phyloP scores from a whole-genome alignment of 306 rosid species.

The Cercis canadensis region DNA sequence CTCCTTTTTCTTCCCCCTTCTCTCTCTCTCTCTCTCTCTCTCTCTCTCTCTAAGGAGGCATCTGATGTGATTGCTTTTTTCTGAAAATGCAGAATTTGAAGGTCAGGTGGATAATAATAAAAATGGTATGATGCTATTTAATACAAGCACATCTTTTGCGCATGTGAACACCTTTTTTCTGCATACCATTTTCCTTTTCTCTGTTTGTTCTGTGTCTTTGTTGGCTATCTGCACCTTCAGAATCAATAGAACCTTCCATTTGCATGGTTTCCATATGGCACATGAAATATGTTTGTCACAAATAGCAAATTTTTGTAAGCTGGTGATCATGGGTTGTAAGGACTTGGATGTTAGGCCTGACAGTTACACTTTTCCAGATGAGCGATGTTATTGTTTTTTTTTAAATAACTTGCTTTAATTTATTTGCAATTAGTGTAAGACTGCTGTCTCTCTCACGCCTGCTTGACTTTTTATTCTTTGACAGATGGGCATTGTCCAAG shows the following conservation, averaged over 20 bases:
- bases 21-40: not conserved
- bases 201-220: not conserved
- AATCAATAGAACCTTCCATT: not conserved
- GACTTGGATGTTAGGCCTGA: not conserved
- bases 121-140: constrained; percentile 41
- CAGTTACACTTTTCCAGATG: not conserved
- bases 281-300: not conserved
- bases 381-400: not conserved
- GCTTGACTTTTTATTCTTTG: constrained; percentile 30
- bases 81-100: constrained; percentile 64
- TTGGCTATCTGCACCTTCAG: constrained; percentile 14
- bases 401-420: not conserved
- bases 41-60: not conserved
- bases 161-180: constrained; percentile 19
- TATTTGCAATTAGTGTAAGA: constrained; percentile 23
- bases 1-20: not conserved
- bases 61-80: constrained; percentile 33
- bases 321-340: not conserved
- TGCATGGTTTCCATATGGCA: not conserved
- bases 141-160: constrained; percentile 29
- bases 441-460: constrained; percentile 2
- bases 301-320: constrained; percentile 10
- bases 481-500: constrained; percentile 70
- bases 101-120: constrained; percentile 53
- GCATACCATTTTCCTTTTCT: constrained; percentile 1